Base-by-base conservation (phyloP, 192 early-diverging fungal species). In the Cetraspora pellucida region DNA sequence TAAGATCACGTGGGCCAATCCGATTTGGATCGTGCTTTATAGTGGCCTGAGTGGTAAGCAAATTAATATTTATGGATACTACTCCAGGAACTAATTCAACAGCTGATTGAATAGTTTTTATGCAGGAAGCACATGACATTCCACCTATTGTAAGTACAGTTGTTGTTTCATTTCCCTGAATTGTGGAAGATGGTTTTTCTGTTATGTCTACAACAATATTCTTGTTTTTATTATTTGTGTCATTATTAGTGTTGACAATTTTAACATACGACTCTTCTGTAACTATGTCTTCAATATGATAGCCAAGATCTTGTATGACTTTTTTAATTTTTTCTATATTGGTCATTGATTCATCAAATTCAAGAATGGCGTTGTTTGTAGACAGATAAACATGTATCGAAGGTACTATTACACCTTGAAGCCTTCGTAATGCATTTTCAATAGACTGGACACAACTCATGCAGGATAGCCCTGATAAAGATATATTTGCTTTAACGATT, bases 51-150 rank as follows among this genome's bases (percentile, higher is more conserved):
- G 81, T 85, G 13, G 85, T 79, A 23, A 89, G 70, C 0, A 88
- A 74, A 19, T 91, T 89, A 57, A 87, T 85, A 54, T 86, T 82
- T 31, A 82, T 85, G 10, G 79, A 80, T n/a, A 45, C 43, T 13
- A 90, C 83, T 25, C 85, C 86, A 27, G 77, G 64, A 7, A 86
- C 75, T 7, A 81, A 70, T 52, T 78, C 70, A 52, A 89, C 14
- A 2, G 80, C 59, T 14, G 72, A 71, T 78, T 93, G 88, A 66
- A 98, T 90, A 8, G 90, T 81, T 19, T 82, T 84, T 16, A 96
- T 93, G 82, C 96, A 98, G 16, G 93, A 92, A 1, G 90, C 89
- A 50, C 95, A 97, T 0, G 94, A 93, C 91, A 98, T 94, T 1
- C 96, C 96, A 46, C 83, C 82, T 43, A 96, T 81, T 19, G 75